Base-by-base conservation (phyloP, 2,329 filamentous ascomycete genomes). In the Penicillium aurantiogriseum region DNA sequence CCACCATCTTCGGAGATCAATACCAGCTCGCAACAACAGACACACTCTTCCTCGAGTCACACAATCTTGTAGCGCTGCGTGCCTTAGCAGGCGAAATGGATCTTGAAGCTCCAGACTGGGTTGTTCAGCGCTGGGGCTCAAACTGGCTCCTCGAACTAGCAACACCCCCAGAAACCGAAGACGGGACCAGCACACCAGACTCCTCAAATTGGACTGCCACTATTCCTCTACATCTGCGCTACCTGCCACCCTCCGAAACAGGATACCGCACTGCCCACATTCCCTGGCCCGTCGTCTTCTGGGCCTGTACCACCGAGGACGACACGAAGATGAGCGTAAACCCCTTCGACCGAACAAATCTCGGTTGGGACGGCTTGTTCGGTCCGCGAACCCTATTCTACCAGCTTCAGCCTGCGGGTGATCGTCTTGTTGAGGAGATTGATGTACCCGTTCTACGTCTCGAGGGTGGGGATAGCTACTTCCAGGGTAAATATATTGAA, bases 311-410 rank as follows among this genome's bases (percentile, higher is more conserved):
- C 8, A 84, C 87, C 0, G 74, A 78, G 38, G 74, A 76, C 35
- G 73, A 83, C 0, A 81, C 81, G 0, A 88, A 90, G 67, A 90
- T 93, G 74, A 74, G 83, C 0, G 83, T 81, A 5, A 96, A 89
- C 68, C 93, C 93, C 0, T 97, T 97, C 73, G 92, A 97, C 72
- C 81, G 90, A 6, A 78, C 82, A n/a, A 85, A 91, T 69, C 68
- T 97, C n/a, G 92, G 92, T 1, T 97, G 92, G 72, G 93, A 97
- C 63, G 84, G 82, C 0, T 74, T 95, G 9, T 97, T 97, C 71
- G 85, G 84, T 2, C 82, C 85, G 0, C 82, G 85, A 49, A 96
- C 91, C 0, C 81, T 90, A 70, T 97, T 96, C 71, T 95, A 92
- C 81, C 91, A 97, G 71, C 73, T 90, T 2, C 77, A 81, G 36